Evolutionary conservation across 306 rosid genomes (phyloP), one percentile per base, ranked within the genome.

Genomic region (Senna siamea): DNA sequence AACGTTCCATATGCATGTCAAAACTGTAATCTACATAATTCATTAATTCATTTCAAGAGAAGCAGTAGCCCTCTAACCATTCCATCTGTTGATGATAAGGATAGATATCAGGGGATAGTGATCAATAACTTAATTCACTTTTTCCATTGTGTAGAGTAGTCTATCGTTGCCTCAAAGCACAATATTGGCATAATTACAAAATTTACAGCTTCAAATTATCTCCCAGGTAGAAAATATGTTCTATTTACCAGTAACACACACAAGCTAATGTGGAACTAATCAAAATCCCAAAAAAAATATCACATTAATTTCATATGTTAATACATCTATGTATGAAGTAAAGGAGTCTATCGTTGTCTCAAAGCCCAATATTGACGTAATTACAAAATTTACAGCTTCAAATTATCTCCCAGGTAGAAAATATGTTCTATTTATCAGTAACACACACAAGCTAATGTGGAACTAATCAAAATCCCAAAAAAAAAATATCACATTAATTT

Each of bases 131-230:
- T 37, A 52, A 70, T 43, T 50, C 67, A 62, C 43, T 18, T 71
- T 53, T 1, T n/a, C 26, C 54, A 41, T 52, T 17, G 43, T 64
- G 60, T 54, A 5, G 50, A 22, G 34, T 47, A 19, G 57, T 35
- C 70, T 66, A 66, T 34, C 59, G 32, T 30, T 10, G 57, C 10
- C 77, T 37, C 34, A 51, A 38, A 59, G 30, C 26, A 72, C 9
- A 41, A 44, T 41, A 50, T 53, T 53, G 76, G 68, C 30, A 60
- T 64, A 26, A 37, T 54, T 54, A 34, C 47, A 53, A 79, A 79
- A 60, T 41, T 67, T 69, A 74, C 23, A 69, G 62, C 34, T 75
- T 46, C 38, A 44, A 69, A 69, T 66, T 51, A 69, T n/a, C 76
- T 53, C 46, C 44, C 32, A 44, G 57, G 48, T 52, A 63, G 50